phyloP scores from a whole-genome alignment of 305 asterid genomes.

The Fraxinus greggii region DNA sequence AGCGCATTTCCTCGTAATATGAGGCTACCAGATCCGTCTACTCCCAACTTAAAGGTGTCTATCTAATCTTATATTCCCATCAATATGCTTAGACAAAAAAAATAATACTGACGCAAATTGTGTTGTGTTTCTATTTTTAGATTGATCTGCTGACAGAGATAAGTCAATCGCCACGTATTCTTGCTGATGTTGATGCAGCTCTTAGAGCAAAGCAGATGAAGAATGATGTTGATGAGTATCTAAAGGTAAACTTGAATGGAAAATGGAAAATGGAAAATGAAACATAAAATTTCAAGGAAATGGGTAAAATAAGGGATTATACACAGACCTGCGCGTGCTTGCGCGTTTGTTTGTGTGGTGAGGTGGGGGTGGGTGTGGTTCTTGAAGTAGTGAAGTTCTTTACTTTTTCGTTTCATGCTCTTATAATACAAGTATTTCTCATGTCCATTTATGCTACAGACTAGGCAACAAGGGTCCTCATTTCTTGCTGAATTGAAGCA shows the following conservation, averaged over 20 bases:
- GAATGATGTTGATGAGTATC: constrained; percentile 89
- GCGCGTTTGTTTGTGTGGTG: not conserved
- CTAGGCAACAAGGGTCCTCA: constrained; percentile 76
- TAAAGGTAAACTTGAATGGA: constrained; percentile 56
- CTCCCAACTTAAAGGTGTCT: constrained; percentile 85
- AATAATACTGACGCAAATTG: not conserved
- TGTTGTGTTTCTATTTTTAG: constrained; percentile 34
- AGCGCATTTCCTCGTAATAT: constrained; percentile 99
- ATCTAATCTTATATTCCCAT: not conserved
- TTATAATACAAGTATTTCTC: not conserved
- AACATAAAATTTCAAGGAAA: not conserved
- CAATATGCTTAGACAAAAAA: not conserved
- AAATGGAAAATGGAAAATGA: not conserved
- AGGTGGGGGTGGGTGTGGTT: not conserved
- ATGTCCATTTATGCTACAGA: constrained; percentile 42
- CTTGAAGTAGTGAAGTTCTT: not conserved
- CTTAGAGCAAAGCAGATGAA: constrained; percentile 83
- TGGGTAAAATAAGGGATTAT: not conserved
- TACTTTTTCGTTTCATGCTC: not conserved
- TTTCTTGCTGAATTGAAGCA: constrained; percentile 83
- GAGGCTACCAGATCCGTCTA: constrained; percentile 98
- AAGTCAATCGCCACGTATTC: constrained; percentile 81
- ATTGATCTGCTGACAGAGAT: constrained; percentile 92
- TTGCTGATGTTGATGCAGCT: constrained; percentile 91
- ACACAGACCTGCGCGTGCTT: not conserved